phyloP scores from a whole-genome alignment of 768 basidiomycete species.

The Asterophora lycoperdoides region DNA sequence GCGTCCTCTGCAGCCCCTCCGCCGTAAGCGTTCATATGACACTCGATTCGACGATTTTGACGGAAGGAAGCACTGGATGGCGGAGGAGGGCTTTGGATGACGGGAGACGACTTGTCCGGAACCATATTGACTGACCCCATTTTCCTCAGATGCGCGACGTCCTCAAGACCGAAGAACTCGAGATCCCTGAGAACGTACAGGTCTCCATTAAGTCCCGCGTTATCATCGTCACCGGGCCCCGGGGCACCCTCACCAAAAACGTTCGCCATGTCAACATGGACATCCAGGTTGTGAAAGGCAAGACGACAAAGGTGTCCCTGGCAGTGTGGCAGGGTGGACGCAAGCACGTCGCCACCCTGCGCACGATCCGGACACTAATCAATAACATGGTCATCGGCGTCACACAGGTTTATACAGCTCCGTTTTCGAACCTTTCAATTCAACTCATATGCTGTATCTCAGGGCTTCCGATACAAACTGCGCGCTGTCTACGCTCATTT shows the following conservation, averaged over 20 bases:
- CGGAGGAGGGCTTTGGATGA: slow-evolving; percentile 31
- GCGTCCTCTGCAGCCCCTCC: slow-evolving; percentile 14
- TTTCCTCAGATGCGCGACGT: slow-evolving; percentile 81
- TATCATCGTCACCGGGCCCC: slow-evolving; percentile 88
- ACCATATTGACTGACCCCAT: slow-evolving; percentile 28
- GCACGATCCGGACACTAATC: slow-evolving; percentile 93
- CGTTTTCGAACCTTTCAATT: neutral
- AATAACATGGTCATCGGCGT: slow-evolving; percentile 98
- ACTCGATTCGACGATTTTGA: slow-evolving; percentile 21
- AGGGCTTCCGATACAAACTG: slow-evolving; percentile 99
- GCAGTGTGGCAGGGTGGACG: slow-evolving; percentile 98
- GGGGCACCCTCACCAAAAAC: slow-evolving; percentile 89
- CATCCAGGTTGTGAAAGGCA: slow-evolving; percentile 76
- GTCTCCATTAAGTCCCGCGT: slow-evolving; percentile 87
- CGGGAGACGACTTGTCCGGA: slow-evolving; percentile 27
- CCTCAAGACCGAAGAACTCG: slow-evolving; percentile 89
- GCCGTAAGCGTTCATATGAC: slow-evolving; percentile 14
- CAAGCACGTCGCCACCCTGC: slow-evolving; percentile 97
- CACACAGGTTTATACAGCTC: slow-evolving; percentile 62
- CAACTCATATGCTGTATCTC: slow-evolving; percentile 2
- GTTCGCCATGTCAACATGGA: slow-evolving; percentile 95
- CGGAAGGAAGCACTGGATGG: slow-evolving; percentile 17
- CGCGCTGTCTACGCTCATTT: slow-evolving; percentile 99
- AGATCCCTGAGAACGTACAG: slow-evolving; percentile 80
- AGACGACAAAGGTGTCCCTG: slow-evolving; percentile 77